Conservation (phyloP, 345 rosid genomes). For the Citrus mangshanensis region DNA sequence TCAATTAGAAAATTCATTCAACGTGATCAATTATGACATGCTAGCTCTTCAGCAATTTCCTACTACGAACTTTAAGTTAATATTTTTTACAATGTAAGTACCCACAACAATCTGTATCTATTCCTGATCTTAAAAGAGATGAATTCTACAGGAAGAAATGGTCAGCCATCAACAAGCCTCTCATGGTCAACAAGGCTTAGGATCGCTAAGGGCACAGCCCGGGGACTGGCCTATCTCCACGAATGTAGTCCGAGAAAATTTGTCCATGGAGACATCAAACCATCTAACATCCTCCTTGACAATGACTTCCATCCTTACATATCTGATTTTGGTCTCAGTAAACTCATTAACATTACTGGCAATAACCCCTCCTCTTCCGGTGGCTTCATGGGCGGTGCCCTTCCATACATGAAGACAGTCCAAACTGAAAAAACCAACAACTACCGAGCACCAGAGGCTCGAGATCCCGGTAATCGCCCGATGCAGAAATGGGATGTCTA, state of each 20-base stretch:
- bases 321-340: slow-evolving; percentile 82
- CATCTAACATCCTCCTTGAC: slow-evolving; percentile 90
- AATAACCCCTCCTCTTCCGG: slow-evolving; percentile 56
- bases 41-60: background rate
- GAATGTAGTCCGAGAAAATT: slow-evolving; percentile 96
- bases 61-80: background rate
- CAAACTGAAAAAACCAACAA: slow-evolving; percentile 59
- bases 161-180: slow-evolving; percentile 70
- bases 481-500: slow-evolving; percentile 89
- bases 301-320: slow-evolving; percentile 68
- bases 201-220: slow-evolving; percentile 85
- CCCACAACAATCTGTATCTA: too few species aligned
- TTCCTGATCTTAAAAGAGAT: too few species aligned
- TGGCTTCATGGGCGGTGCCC: slow-evolving; percentile 76
- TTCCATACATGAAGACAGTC: slow-evolving; percentile 63
- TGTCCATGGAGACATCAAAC: slow-evolving; percentile 86
- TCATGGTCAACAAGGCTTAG: slow-evolving; percentile 86
- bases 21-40: background rate
- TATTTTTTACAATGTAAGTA: too few species aligned
- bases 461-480: slow-evolving; percentile 54
- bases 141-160: slow-evolving; percentile 59
- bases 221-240: slow-evolving; percentile 92
- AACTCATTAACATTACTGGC: slow-evolving; percentile 76
- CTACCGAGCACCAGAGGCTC: slow-evolving; percentile 85
- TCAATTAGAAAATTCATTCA: background rate